Evolutionary conservation across 345 rosid species (phyloP).

Genomic region (Bretschneidera sinensis): DNA sequence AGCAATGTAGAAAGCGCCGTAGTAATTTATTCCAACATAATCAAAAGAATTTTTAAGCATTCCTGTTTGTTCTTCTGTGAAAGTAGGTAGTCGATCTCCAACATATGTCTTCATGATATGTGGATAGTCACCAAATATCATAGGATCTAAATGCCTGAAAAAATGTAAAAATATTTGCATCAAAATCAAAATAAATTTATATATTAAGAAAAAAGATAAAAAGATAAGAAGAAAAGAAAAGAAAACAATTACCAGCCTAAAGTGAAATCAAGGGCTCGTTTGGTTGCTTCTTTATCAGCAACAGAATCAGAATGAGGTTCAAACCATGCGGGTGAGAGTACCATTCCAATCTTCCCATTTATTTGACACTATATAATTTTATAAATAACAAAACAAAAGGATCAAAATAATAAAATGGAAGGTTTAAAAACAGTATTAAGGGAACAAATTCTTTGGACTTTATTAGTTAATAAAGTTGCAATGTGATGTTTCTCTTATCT

Average conservation of each 20-base stretch:
- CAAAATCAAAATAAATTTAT: too few species aligned
- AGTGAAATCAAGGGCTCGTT: not conserved
- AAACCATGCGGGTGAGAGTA: not conserved
- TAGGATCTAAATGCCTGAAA: conserved; percentile 50
- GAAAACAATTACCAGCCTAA: not conserved
- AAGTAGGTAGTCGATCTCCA: conserved; percentile 37
- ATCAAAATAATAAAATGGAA: too few species aligned
- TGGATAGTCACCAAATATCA: conserved; percentile 39
- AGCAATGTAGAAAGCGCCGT: too few species aligned
- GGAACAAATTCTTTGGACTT: too few species aligned
- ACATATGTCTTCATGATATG: conserved; percentile 22
- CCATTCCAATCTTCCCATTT: not conserved
- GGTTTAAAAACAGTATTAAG: too few species aligned
- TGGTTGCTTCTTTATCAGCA: conserved; percentile 1
- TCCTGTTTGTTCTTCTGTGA: conserved; percentile 24
- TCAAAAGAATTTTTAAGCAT: conserved; percentile 41
- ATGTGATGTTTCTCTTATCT: too few species aligned
- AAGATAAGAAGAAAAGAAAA: too few species aligned
- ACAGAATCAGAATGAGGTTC: not conserved
- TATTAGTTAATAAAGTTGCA: too few species aligned
- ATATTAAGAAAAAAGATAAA: too few species aligned
- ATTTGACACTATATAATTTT: not conserved
- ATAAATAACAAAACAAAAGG: too few species aligned
- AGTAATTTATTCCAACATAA: too few species aligned
- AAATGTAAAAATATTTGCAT: too few species aligned